phyloP scores from a whole-genome alignment of 2,329 filamentous ascomycete genomes.

The Epichloe uncinata region DNA sequence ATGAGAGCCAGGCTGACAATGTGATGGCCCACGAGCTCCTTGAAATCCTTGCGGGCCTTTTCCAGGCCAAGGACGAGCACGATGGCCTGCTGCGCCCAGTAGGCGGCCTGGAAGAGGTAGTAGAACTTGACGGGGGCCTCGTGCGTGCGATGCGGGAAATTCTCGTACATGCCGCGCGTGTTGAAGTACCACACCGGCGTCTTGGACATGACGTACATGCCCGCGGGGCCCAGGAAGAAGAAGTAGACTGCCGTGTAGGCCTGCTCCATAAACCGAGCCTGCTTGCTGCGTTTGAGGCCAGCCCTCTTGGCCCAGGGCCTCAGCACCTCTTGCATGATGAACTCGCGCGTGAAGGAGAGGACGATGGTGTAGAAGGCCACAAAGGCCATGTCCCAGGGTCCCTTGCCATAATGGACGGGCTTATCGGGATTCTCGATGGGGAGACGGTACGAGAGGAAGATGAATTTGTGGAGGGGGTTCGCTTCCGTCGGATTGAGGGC shows the following conservation, averaged over 20 bases:
- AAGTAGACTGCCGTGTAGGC: constrained; percentile 92
- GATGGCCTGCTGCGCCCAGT: constrained; percentile 91
- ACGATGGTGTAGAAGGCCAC: constrained; percentile 82
- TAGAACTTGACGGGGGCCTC: constrained; percentile 82
- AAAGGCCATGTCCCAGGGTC: constrained; percentile 73
- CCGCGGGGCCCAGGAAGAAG: constrained; percentile 64
- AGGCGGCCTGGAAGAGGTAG: constrained; percentile 86
- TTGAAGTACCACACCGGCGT: constrained; percentile 97
- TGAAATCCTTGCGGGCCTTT: constrained; percentile 90
- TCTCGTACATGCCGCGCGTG: constrained; percentile 78
- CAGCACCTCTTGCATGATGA: constrained; percentile 84
- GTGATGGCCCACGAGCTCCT: constrained; percentile 83
- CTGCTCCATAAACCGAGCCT: constrained; percentile 90
- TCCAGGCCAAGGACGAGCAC: constrained; percentile 78
- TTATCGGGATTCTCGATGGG: constrained; percentile 30
- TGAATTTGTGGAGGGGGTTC: constrained; percentile 67
- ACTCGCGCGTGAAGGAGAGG: constrained; percentile 86
- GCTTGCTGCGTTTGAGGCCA: constrained; percentile 66
- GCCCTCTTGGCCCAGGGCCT: constrained; percentile 58
- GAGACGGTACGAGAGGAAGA: constrained; percentile 82
- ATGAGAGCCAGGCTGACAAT: constrained; percentile 80
- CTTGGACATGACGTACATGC: constrained; percentile 78
- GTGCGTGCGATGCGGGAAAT: constrained; percentile 76
- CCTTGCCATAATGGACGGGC: constrained; percentile 70
- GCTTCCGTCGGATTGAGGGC: constrained; percentile 60